Evolutionary conservation across 192 early-diverging fungal genomes (phyloP).

Genomic region (Coemansia sp.): DNA sequence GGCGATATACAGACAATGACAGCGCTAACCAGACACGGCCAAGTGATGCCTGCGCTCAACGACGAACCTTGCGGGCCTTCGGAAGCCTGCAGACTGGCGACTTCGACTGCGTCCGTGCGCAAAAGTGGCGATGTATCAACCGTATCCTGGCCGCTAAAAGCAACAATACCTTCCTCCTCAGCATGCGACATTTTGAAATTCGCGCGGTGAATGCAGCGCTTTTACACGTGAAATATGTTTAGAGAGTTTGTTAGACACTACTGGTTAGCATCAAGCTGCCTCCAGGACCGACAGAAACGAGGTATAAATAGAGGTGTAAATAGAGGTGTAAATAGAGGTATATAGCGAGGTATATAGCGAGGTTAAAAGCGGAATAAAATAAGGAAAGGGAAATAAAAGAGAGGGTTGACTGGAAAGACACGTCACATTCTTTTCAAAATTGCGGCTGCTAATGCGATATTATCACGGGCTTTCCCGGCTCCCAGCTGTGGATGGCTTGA

Average conservation of each 20-base stretch:
- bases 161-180: neutral
- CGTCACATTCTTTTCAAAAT: too few relatives aligned
- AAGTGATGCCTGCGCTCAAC: constrained; percentile 36
- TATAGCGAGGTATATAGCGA: too few relatives aligned
- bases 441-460: constrained; percentile 9
- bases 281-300: too few relatives aligned
- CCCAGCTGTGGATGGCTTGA: constrained; percentile 44
- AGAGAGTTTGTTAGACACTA: neutral
- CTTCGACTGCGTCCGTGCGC: constrained; percentile 3
- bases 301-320: too few relatives aligned
- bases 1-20: constrained; percentile 39
- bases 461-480: constrained; percentile 27
- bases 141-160: constrained; percentile 1
- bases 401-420: too few relatives aligned
- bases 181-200: neutral
- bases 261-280: too few relatives aligned
- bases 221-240: neutral
- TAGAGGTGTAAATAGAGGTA: too few relatives aligned
- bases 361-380: too few relatives aligned
- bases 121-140: constrained; percentile 48
- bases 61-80: constrained; percentile 19
- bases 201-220: neutral
- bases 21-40: constrained; percentile 39
- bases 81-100: neutral
- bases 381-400: too few relatives aligned